These are phyloP conservation scores for Ganoderma meredithae DNA, from an alignment of 1,284 basidiomycete species.

Conservation along the genomic window DNA sequence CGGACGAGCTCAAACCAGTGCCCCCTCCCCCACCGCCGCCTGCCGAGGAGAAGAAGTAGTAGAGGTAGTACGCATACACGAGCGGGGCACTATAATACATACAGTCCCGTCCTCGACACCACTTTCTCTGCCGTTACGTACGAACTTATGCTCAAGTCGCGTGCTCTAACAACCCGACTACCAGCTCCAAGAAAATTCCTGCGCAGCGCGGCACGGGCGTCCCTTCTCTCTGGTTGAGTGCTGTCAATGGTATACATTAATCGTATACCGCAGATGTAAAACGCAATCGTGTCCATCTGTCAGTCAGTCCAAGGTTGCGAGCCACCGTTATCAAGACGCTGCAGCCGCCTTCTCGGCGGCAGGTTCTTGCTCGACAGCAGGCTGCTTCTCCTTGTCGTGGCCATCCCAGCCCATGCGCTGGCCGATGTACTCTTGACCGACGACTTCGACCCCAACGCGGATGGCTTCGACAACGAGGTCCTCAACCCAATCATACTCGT, in stretches of 20 bases:
- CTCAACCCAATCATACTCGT: slow-evolving; percentile 96
- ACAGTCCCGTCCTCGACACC: slow-evolving; percentile 9
- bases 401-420: slow-evolving; percentile 78
- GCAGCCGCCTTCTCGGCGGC: slow-evolving; percentile 24
- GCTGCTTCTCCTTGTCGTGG: slow-evolving; percentile 35
- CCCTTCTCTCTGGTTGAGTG: not conserved
- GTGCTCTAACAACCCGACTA: not conserved
- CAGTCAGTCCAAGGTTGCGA: not conserved
- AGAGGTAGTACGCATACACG: slow-evolving; percentile 35
- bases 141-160: not conserved
- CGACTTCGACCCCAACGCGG: slow-evolving; percentile 81
- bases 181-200: not conserved
- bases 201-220: not conserved
- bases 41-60: slow-evolving; percentile 69
- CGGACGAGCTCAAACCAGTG: slow-evolving; percentile 74
- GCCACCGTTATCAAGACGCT: slow-evolving; percentile 25
- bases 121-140: slow-evolving; percentile 3
- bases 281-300: slow-evolving; percentile 7
- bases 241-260: not conserved
- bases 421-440: slow-evolving; percentile 89
- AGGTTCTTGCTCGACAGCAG: slow-evolving; percentile 26
- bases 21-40: slow-evolving; percentile 69
- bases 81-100: slow-evolving; percentile 8
- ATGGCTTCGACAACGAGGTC: slow-evolving; percentile 89
- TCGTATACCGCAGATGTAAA: not conserved